Evolutionary conservation across 2,329 filamentous ascomycete genomes (phyloP).

Genomic region (Trichoderma sp.): DNA sequence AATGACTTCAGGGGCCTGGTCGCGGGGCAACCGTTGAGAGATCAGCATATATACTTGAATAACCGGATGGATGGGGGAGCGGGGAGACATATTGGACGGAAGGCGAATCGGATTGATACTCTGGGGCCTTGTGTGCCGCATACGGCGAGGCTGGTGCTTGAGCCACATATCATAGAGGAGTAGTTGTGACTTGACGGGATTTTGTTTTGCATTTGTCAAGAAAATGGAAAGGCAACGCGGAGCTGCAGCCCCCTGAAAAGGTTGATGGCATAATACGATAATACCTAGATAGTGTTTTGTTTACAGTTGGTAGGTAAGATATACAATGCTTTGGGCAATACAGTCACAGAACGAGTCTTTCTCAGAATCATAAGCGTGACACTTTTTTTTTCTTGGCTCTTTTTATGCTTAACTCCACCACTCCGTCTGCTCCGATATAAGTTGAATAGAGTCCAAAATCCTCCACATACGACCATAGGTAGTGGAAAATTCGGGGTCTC

Average conservation of each 20-base stretch:
- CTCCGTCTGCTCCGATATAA: no score
- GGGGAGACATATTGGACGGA: conserved; percentile 40
- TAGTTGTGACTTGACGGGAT: neutral
- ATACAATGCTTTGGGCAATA: neutral
- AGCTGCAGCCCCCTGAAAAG: neutral
- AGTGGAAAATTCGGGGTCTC: no score
- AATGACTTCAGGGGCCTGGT: conserved; percentile 38
- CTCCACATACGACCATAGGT: no score
- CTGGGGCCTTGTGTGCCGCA: conserved; percentile 42
- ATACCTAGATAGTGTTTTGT: neutral
- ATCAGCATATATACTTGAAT: conserved; percentile 50
- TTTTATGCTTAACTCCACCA: no score
- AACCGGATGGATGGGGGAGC: conserved; percentile 46
- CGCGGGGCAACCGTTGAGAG: conserved; percentile 39
- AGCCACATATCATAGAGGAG: conserved; percentile 38
- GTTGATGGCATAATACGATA: neutral
- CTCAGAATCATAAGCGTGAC: neutral
- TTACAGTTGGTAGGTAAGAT: neutral
- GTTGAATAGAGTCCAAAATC: no score
- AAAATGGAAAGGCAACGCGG: neutral
- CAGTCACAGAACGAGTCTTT: neutral
- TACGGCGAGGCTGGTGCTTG: conserved; percentile 35
- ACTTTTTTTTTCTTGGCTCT: no score
- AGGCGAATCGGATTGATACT: conserved; percentile 41
- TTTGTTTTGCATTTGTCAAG: neutral